Conservation (phyloP, 495 filamentous ascomycete genomes). For the Tuber aestivum region DNA sequence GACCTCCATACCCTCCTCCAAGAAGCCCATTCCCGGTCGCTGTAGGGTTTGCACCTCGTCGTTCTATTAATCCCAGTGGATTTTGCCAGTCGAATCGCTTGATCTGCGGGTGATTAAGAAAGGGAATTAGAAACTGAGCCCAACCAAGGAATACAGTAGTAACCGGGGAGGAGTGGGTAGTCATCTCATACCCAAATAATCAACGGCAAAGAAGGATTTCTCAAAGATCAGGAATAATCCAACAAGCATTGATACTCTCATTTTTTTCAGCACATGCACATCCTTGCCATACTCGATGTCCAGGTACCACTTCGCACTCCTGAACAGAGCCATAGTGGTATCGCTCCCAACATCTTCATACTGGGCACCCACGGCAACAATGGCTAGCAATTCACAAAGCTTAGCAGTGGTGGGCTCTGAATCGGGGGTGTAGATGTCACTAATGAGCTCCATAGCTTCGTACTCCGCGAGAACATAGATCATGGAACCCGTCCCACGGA, state of each 20-base stretch:
- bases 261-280: slow-evolving; percentile 19
- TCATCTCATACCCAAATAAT: slow-evolving; percentile 25
- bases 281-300: slow-evolving; percentile 28
- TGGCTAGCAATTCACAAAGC: slow-evolving; percentile 32
- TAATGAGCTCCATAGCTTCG: slow-evolving; percentile 27
- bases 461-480: slow-evolving; percentile 27
- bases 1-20: slow-evolving; percentile 37
- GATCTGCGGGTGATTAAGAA: slow-evolving; percentile 22
- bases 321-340: slow-evolving; percentile 24
- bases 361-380: slow-evolving; percentile 35
- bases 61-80: slow-evolving; percentile 18
- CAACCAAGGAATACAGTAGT: neutral
- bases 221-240: slow-evolving; percentile 34
- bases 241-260: slow-evolving; percentile 35
- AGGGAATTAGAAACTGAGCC: neutral
- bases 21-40: slow-evolving; percentile 31
- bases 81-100: slow-evolving; percentile 29
- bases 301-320: slow-evolving; percentile 40
- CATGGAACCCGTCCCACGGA: slow-evolving; percentile 27
- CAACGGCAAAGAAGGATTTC: slow-evolving; percentile 29
- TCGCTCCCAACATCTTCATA: slow-evolving; percentile 27
- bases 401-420: slow-evolving; percentile 10
- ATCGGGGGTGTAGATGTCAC: slow-evolving; percentile 25
- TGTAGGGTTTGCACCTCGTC: slow-evolving; percentile 20
- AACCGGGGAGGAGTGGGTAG: neutral